Conservation (phyloP, 345 rosid species). For the Microcos paniculata region DNA sequence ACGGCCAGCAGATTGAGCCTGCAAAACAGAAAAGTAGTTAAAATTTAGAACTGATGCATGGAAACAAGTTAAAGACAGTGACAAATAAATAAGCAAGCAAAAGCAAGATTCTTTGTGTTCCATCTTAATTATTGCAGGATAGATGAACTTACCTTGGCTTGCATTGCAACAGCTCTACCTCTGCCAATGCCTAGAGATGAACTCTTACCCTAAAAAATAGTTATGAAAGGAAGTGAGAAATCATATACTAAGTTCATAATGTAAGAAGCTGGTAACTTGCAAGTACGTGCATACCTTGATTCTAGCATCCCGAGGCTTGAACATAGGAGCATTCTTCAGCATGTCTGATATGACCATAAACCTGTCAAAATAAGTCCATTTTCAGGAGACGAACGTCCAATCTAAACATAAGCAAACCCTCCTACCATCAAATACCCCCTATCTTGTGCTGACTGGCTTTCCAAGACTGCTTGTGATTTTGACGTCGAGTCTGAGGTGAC, state of each 20-base stretch:
- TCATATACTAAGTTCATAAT: neutral
- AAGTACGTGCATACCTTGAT: conserved; percentile 54
- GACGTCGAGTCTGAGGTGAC: no score
- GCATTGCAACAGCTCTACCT: conserved; percentile 90
- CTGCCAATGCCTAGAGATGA: conserved; percentile 88
- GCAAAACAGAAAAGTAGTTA: neutral
- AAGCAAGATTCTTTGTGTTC: neutral
- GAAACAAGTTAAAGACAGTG: neutral
- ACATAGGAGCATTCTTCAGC: conserved; percentile 98
- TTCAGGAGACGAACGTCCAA: neutral
- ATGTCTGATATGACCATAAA: conserved; percentile 99
- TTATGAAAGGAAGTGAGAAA: conserved; percentile 11
- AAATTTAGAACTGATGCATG: neutral
- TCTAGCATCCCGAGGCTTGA: conserved; percentile 84
- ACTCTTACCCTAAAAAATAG: conserved; percentile 79
- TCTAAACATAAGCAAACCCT: neutral
- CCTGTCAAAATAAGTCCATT: conserved; percentile 38
- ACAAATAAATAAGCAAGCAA: neutral
- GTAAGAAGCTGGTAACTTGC: neutral
- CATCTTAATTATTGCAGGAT: neutral
- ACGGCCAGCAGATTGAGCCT: conserved; percentile 85
- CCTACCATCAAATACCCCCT: neutral
- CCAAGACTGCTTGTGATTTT: no score
- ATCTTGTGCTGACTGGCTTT: no score
- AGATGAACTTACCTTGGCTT: conserved; percentile 71